These are phyloP conservation scores for Rhodomyrtus psidioides DNA, from an alignment of 441 rosid species.

Conservation along the genomic window DNA sequence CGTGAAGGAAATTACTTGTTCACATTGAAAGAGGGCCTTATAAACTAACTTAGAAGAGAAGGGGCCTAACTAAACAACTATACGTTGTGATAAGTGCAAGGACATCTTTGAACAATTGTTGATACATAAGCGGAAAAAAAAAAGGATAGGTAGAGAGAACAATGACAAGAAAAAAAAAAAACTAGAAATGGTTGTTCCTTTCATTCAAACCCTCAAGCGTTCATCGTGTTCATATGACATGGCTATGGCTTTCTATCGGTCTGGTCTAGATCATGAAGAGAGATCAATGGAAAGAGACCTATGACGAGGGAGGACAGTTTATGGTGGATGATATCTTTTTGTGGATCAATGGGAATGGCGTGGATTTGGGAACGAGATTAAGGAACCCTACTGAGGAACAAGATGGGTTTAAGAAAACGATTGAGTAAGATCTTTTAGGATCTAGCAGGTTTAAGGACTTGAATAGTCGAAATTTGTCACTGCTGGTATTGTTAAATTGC, in stretches of 20 bases:
- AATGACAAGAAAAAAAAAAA: not conserved
- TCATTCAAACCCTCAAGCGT: not conserved
- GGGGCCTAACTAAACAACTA: not conserved
- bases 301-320: not conserved
- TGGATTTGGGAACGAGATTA: not conserved
- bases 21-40: not conserved
- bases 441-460: not conserved
- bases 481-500: not conserved
- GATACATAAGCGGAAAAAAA: not conserved
- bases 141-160: not conserved
- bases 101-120: not conserved
- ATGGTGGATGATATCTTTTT: not conserved
- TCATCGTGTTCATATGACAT: not conserved
- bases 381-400: not conserved
- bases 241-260: not conserved
- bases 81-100: not conserved
- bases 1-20: not conserved
- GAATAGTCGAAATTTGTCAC: not conserved
- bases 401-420: too few species aligned
- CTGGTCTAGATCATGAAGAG: not conserved
- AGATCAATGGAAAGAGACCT: not conserved
- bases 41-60: not conserved
- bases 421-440: not conserved
- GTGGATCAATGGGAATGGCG: not conserved
- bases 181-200: not conserved